Evolutionary conservation across 2,329 filamentous ascomycete species (phyloP).

Genomic region (Exserohilum rostratum): DNA sequence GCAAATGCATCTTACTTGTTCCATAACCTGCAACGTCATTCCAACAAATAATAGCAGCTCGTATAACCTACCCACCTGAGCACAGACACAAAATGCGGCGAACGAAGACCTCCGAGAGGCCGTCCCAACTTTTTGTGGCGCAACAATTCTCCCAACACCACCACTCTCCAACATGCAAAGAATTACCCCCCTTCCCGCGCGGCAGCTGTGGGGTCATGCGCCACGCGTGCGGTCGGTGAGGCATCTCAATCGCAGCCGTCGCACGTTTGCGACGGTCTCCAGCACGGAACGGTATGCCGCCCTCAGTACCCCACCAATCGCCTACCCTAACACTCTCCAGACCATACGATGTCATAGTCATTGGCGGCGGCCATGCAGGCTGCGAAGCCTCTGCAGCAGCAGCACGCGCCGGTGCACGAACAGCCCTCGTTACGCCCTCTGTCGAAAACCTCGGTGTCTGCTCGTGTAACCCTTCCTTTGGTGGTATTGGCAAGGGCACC

Average conservation of each 20-base stretch:
- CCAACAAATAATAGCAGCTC: neutral
- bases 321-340: slow-evolving; percentile 50
- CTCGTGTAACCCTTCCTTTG: slow-evolving; percentile 96
- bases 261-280: slow-evolving; percentile 55
- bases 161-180: slow-evolving; percentile 29
- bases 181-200: slow-evolving; percentile 38
- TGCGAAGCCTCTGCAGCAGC: slow-evolving; percentile 92
- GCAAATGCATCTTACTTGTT: neutral
- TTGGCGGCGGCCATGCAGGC: slow-evolving; percentile 94
- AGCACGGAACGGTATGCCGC: slow-evolving; percentile 37
- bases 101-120: slow-evolving; percentile 21
- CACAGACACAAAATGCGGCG: slow-evolving; percentile 21
- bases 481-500: slow-evolving; percentile 97
- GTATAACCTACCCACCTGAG: slow-evolving; percentile 2
- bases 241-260: slow-evolving; percentile 40
- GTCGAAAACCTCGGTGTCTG: slow-evolving; percentile 89
- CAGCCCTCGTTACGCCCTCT: slow-evolving; percentile 87
- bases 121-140: slow-evolving; percentile 18
- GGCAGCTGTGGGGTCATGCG: slow-evolving; percentile 56
- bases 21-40: neutral
- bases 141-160: slow-evolving; percentile 5
- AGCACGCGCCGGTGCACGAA: slow-evolving; percentile 84
- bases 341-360: slow-evolving; percentile 89
- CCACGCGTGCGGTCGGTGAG: slow-evolving; percentile 53
- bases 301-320: neutral